Percentiles rank a stretch among this genome's conserved stretches.
Conservation (phyloP, 371 early-diverging fungal species). For the Mortierella sp. region DNA sequence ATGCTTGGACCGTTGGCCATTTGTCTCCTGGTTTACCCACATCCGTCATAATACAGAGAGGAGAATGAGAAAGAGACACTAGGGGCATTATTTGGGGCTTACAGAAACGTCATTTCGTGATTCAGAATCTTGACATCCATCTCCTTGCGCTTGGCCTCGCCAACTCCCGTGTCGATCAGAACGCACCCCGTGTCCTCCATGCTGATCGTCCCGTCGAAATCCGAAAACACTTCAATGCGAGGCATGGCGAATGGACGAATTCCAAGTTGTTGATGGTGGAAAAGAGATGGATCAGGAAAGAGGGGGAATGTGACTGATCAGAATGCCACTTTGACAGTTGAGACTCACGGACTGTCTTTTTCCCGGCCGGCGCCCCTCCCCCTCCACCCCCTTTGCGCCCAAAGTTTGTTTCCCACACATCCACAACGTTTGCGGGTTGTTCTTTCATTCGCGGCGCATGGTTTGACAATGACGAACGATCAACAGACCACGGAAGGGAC, state of each 20-base stretch:
- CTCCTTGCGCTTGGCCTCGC: constrained; percentile 28
- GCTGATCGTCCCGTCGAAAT: constrained; percentile 56
- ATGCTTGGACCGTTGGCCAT: too few species aligned
- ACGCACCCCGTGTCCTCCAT: constrained; percentile 53
- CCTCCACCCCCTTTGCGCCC: too few species aligned
- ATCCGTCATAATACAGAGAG: neutral
- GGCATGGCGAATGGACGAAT: constrained; percentile 23
- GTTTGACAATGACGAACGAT: neutral
- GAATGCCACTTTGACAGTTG: neutral
- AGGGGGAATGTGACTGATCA: neutral
- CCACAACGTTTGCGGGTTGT: too few species aligned
- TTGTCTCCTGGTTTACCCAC: too few species aligned
- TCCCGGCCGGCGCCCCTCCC: too few species aligned
- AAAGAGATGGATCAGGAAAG: neutral
- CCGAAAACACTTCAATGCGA: constrained; percentile 53
- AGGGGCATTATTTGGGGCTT: neutral
- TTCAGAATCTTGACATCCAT: constrained; percentile 39
- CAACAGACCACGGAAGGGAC: neutral
- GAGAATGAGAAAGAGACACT: neutral
- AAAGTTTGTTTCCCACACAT: too few species aligned
- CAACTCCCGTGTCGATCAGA: constrained; percentile 52
- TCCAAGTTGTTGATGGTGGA: neutral
- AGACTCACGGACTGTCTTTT: neutral
- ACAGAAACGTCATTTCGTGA: constrained; percentile 47
- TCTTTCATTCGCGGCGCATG: too few species aligned